Evolutionary conservation across 495 filamentous ascomycete species (phyloP), one percentile per base, ranked within the genome.

Genomic region (Usnea hakonensis): DNA sequence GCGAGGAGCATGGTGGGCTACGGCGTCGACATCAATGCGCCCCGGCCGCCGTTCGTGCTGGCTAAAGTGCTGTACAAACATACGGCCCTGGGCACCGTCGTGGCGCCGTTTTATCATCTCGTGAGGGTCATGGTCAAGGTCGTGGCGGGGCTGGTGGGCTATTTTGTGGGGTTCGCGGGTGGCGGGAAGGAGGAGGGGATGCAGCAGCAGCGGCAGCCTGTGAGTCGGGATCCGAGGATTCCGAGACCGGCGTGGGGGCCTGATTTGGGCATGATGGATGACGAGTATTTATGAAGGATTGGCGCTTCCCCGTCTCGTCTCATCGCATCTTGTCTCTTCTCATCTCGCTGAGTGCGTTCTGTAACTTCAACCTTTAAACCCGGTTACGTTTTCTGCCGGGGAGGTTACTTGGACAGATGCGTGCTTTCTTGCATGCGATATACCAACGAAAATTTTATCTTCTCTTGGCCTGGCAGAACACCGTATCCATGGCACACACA

Each of bases 21-120:
- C 54, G 80, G 80, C 48, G 69, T 81, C 1, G 72, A 68, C 28
- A 74, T 77, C 11, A 68, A 79, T 60, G 77, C 78, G 21, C 80
- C 80, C 0, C 41, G 67, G 0, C 80, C 77, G 53, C 79, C 79
- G 0, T 79, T 74, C 38, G 77, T 77, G 21, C 68, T 79, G 3
- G 71, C 72, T 16, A 81, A 76, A 14, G 78, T 82, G 74, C 43
- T 79, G 8, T 81, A 72, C 70, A 74, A 76, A 38, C 75, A 57
- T 16, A 43, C 50, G 21, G 55, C 21, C 5, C 5, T 69, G 0
- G 62, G 55, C 10, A 48, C 1, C 0, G 1, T 64, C 19, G 14
- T 26, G 5, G 11, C 43, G 54, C 57, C 57, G 9, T 28, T 60
- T 4, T 61, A 59, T 36, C n/a, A 61, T 19, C 6, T 62, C 14